Evolutionary conservation across 1,139 yeast genomes (phyloP), one percentile per base, ranked within the genome.

Genomic region (Zygosaccharomyces pseudobailii): DNA sequence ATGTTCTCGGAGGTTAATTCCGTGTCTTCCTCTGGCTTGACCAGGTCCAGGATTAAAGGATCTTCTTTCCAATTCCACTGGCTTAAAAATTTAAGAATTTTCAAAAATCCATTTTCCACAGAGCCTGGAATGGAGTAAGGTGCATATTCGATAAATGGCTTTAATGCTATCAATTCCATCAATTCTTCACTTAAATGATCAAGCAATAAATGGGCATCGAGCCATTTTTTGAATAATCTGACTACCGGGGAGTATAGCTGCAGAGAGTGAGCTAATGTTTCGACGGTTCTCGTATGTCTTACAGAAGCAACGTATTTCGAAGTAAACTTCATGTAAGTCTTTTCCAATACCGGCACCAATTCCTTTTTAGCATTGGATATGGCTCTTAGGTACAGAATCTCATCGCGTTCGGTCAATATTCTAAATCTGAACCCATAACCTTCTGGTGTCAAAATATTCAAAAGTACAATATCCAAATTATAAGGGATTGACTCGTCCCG

Each of bases 61-160:
- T 84, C 89, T 54, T 86, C 95, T 58, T 80, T 83, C 98, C 98
- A 92, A 65, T 92, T 90, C 98, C 98, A 94, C 36, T 70, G 70
- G 13, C 95, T 77, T 39, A 92, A 68, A 59, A 84, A 87, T 44
- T 78, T 74, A 37, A 94, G 67, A 20, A 84, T 76, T 51, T 94
- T 83, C 51, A 87, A 72, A 61, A 92, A 88, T 10, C 96, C 98
- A 50, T 84, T 76, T 54, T 80, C 83, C 6, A 84, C 81, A 40
- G 94, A 82, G 42, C 84, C 79, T 3, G 98, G 97, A 3, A 80
- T 75, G 1, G 80, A 74, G 66, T 78, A 89, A 23, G 97, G 96
- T 0, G 87, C 82, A 13, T 92, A 84, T 60, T 89, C 95, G 40
- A 88, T 84, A 69, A 92, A 94, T 23, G 89, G 88, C 57, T 84